phyloP scores from a whole-genome alignment of 2,329 filamentous ascomycete species.

The Didymella exigua region DNA sequence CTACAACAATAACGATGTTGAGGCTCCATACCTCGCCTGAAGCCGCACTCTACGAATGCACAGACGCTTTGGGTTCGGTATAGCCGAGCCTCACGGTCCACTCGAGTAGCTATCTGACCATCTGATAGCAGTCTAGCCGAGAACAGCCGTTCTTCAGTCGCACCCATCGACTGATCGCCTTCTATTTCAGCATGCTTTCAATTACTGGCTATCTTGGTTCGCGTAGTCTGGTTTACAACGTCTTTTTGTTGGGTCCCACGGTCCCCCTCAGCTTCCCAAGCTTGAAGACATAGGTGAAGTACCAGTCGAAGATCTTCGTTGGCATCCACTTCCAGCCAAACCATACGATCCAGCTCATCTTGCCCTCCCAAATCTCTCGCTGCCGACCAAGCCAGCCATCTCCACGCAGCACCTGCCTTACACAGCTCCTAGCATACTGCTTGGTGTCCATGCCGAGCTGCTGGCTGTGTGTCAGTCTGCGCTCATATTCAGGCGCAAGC shows the following conservation, averaged over 20 bases:
- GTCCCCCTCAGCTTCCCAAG: constrained; percentile 54
- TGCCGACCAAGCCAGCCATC: constrained; percentile 46
- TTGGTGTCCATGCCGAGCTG: constrained; percentile 58
- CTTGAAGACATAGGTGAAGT: constrained; percentile 60
- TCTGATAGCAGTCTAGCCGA: constrained; percentile 1
- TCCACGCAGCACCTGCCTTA: constrained; percentile 56
- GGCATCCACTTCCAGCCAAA: constrained; percentile 57
- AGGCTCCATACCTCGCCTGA: constrained; percentile 14
- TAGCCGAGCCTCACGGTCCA: constrained; percentile 11
- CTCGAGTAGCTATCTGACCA: neutral
- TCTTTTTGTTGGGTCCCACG: constrained; percentile 40
- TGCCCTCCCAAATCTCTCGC: constrained; percentile 62
- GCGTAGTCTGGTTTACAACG: neutral
- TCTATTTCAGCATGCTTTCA: neutral
- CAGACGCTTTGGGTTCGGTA: constrained; percentile 2
- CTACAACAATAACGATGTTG: neutral
- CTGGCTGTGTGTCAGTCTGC: constrained; percentile 60
- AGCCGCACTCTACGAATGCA: constrained; percentile 15
- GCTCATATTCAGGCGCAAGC: constrained; percentile 58
- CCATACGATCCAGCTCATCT: constrained; percentile 56
- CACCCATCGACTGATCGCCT: neutral
- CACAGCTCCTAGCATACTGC: constrained; percentile 61
- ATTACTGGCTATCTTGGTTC: neutral
- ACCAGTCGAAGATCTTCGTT: constrained; percentile 48
- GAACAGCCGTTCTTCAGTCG: neutral